Conservation (phyloP, 768 basidiomycete genomes). For the Brasilioporus rufonigricans region DNA sequence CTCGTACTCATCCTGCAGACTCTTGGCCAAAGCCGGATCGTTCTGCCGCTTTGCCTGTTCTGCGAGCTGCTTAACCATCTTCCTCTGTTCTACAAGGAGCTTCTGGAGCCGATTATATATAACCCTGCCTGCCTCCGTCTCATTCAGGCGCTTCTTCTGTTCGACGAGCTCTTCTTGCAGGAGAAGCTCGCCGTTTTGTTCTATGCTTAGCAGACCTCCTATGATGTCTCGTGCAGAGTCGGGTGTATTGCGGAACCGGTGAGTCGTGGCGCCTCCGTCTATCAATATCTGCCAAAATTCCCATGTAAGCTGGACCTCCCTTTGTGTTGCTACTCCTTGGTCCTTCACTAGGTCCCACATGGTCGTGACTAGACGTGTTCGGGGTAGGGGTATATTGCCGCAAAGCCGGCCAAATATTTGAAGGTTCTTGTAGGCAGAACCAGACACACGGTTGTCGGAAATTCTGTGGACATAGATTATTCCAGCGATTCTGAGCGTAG, state of each 20-base stretch:
- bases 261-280: neutral
- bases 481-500: slow-evolving; percentile 22
- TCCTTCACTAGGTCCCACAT: slow-evolving; percentile 35
- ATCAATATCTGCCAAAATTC: slow-evolving; percentile 25
- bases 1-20: neutral
- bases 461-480: slow-evolving; percentile 36
- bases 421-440: slow-evolving; percentile 30
- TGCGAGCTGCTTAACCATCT: neutral
- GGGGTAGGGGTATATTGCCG: slow-evolving; percentile 27
- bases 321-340: neutral
- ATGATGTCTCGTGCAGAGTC: neutral
- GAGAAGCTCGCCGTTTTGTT: neutral
- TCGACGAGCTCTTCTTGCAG: slow-evolving; percentile 1
- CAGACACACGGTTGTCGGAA: slow-evolving; percentile 34
- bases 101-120: neutral
- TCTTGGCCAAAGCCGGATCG: neutral
- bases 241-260: neutral
- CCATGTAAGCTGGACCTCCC: slow-evolving; percentile 23
- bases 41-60: neutral
- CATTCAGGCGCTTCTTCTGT: slow-evolving; percentile 14
- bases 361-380: slow-evolving; percentile 36
- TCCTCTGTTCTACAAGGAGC: neutral
- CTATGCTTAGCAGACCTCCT: neutral
- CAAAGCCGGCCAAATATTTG: slow-evolving; percentile 35
- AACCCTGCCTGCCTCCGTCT: slow-evolving; percentile 18